Percentiles rank a stretch among this genome's conserved stretches.
Evolutionary conservation across 225 moss, liverwort and hornwort genomes (phyloP).

Genomic region (Thuidium tamariscinum): DNA sequence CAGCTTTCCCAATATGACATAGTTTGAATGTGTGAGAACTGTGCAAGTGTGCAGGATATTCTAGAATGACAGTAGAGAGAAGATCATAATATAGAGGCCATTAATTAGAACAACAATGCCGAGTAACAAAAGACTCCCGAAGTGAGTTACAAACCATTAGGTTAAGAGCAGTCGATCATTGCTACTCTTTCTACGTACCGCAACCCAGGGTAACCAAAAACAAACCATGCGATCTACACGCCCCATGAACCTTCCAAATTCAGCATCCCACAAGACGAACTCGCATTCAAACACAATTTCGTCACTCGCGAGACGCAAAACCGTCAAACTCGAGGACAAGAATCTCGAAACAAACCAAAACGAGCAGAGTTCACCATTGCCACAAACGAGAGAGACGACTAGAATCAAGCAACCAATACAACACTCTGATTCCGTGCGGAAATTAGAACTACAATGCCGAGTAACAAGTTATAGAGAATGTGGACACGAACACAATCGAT

Average conservation of each 20-base stretch:
- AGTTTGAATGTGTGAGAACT: neutral
- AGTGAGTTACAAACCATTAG: neutral
- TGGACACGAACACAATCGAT: neutral
- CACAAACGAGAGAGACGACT: neutral
- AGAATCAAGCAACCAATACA: neutral
- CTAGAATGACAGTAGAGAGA: neutral
- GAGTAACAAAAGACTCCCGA: no score
- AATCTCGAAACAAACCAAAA: neutral
- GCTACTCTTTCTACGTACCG: neutral
- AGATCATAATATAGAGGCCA: neutral
- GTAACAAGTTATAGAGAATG: neutral
- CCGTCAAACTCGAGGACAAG: neutral
- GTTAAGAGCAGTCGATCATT: neutral
- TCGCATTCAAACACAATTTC: neutral
- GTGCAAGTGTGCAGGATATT: neutral
- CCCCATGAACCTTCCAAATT: neutral
- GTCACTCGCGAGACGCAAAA: neutral
- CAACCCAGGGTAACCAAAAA: neutral
- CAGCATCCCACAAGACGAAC: neutral
- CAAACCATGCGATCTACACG: neutral
- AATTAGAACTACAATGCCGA: neutral
- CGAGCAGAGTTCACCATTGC: neutral
- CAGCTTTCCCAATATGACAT: neutral
- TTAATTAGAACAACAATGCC: neutral
- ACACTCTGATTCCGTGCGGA: neutral